Evolutionary conservation across 805 yeast species (phyloP).

Genomic region (Candida ortonii): DNA sequence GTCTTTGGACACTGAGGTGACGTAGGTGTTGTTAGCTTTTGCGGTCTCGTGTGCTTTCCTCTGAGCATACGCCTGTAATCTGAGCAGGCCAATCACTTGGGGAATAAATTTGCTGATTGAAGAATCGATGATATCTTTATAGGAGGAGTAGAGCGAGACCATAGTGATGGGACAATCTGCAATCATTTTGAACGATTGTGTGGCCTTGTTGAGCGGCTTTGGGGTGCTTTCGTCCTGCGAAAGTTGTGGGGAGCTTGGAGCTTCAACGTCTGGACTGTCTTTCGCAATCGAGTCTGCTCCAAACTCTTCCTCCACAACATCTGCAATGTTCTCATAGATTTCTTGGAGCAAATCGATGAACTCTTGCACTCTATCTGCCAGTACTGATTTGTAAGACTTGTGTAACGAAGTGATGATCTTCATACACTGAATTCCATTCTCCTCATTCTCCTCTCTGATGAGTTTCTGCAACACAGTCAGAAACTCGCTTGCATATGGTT

Average conservation of each 20-base stretch:
- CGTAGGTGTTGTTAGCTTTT: slow-evolving; percentile 53
- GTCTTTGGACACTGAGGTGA: slow-evolving; percentile 69
- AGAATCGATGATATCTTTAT: slow-evolving; percentile 68
- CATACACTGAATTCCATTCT: slow-evolving; percentile 89
- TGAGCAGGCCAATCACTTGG: slow-evolving; percentile 68
- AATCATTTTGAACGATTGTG: slow-evolving; percentile 82
- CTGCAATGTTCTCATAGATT: slow-evolving; percentile 77
- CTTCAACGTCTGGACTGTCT: slow-evolving; percentile 18
- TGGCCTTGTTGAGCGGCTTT: slow-evolving; percentile 60
- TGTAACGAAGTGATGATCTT: slow-evolving; percentile 82
- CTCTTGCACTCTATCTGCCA: slow-evolving; percentile 70
- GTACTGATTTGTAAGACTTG: slow-evolving; percentile 69
- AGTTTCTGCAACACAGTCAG: slow-evolving; percentile 57
- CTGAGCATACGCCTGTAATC: slow-evolving; percentile 81
- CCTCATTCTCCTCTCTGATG: slow-evolving; percentile 82
- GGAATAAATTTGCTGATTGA: slow-evolving; percentile 80
- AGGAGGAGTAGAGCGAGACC: slow-evolving; percentile 87
- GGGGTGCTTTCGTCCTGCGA: slow-evolving; percentile 40
- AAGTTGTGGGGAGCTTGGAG: slow-evolving; percentile 39
- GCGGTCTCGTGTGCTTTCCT: slow-evolving; percentile 58
- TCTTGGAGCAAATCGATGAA: slow-evolving; percentile 74
- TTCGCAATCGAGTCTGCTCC: slow-evolving; percentile 26
- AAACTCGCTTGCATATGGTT: slow-evolving; percentile 61
- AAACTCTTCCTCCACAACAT: slow-evolving; percentile 70
- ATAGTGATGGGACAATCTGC: slow-evolving; percentile 97